Evolutionary conservation across 2,329 filamentous ascomycete genomes (phyloP), one percentile per base, ranked within the genome.

Genomic region (Cladorrhinum sp.): DNA sequence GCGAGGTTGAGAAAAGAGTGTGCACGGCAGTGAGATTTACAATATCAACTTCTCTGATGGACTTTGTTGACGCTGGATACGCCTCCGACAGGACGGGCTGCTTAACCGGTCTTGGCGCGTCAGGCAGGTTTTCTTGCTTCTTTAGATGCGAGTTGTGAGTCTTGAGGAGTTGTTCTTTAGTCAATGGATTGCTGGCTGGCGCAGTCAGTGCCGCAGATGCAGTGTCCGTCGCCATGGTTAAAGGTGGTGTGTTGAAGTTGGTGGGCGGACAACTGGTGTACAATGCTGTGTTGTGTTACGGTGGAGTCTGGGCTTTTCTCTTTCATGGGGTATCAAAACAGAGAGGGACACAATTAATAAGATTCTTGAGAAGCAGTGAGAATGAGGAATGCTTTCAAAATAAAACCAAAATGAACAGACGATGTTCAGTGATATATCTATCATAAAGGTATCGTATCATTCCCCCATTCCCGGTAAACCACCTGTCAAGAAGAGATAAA

Each of bases 21-120:
- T 24, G 6, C 8, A 10, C 20, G 45, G 16, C n/a, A 9, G 18
- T 1, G 20, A 23, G 9, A 50, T 54, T 55, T 58, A 71, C 70
- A 29, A 70, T 65, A 9, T 70, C 66, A 3, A 72, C 60, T 32
- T 72, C 69, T 29, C 64, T 56, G 29, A 72, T 71, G 0, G 70
- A 70, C 50, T 63, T 64, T 6, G 63, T 66, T 7, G 68, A 71
- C 6, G 70, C 68, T 22, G 68, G 64, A 27, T 72, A 72, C 2
- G 69, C 68, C 18, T 70, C 65, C 0, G 59, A 10, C 53, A 71
- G 25, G 36, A 67, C 53, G 1, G 69, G 67, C 55, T 72, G 70
- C 65, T 71, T 72, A 32, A 72, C 70, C 1, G 69, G 66, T 23
- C 70, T 65, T 38, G 68, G 65, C n/a, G 65, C 64, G 45, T 67